These are phyloP conservation scores for Exophiala lecanii-corni DNA, from an alignment of 2,329 filamentous ascomycete genomes.

Conservation along the genomic window DNA sequence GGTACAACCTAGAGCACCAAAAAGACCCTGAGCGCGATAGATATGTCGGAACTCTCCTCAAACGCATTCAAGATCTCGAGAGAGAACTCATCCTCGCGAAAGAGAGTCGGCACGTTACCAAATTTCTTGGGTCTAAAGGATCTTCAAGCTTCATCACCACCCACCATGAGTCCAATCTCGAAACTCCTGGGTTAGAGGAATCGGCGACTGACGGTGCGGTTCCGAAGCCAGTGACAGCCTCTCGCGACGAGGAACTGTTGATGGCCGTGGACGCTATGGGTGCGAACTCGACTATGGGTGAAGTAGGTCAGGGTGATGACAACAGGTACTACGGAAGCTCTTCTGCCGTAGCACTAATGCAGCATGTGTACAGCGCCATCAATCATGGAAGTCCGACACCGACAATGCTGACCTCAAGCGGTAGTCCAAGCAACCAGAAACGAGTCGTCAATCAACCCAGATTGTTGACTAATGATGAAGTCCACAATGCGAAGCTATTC, in stretches of 20 bases:
- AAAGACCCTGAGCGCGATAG: conserved; percentile 36
- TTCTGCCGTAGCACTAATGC: conserved; percentile 38
- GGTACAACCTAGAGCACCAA: conserved; percentile 37
- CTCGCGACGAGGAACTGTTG: not conserved
- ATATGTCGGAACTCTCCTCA: not conserved
- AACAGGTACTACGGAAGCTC: conserved; percentile 38
- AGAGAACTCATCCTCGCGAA: conserved; percentile 10
- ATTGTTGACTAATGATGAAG: not conserved
- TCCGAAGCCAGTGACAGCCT: too few relatives aligned
- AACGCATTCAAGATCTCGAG: not conserved
- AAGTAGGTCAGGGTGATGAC: conserved; percentile 25
- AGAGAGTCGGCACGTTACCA: not conserved
- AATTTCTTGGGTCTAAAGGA: not conserved
- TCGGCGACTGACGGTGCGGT: too few relatives aligned
- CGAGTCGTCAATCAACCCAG: not conserved
- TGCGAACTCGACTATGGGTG: conserved; percentile 30
- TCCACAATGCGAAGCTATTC: not conserved
- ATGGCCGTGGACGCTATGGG: conserved; percentile 33
- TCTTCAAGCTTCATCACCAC: not conserved
- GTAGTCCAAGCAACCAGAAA: not conserved
- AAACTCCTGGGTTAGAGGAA: too few relatives aligned
- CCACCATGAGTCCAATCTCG: not conserved
- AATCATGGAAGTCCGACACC: not conserved
- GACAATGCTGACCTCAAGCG: not conserved
- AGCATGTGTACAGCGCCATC: conserved; percentile 34